Evolutionary conservation across 1,139 yeast genomes (phyloP).

Genomic region (Yamadazyma triangularis): DNA sequence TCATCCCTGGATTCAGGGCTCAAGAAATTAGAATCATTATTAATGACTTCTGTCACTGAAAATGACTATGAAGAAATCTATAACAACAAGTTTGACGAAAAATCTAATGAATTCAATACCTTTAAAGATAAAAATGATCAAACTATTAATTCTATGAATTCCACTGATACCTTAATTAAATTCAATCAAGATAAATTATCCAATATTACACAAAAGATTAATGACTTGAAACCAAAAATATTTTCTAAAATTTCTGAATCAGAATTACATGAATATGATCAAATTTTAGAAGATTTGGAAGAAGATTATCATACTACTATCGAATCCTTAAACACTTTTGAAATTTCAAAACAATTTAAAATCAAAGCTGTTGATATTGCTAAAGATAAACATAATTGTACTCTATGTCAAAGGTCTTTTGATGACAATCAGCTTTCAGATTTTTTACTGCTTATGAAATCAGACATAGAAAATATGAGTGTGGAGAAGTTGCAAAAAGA

Average conservation of each 20-base stretch:
- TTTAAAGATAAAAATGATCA: slow-evolving; percentile 9
- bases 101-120: slow-evolving; percentile 6
- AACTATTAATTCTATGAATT: slow-evolving; percentile 9
- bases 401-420: slow-evolving; percentile 62
- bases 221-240: slow-evolving; percentile 16
- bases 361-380: slow-evolving; percentile 61
- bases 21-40: slow-evolving; percentile 4
- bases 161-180: slow-evolving; percentile 11
- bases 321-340: slow-evolving; percentile 59
- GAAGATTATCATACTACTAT: slow-evolving; percentile 54
- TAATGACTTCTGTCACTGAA: slow-evolving; percentile 13
- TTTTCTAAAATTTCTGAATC: slow-evolving; percentile 33
- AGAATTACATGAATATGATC: slow-evolving; percentile 47
- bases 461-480: slow-evolving; percentile 32
- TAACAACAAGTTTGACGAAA: background rate
- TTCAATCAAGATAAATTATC: slow-evolving; percentile 9
- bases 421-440: slow-evolving; percentile 31
- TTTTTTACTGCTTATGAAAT: slow-evolving; percentile 31
- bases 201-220: slow-evolving; percentile 12
- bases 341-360: slow-evolving; percentile 63
- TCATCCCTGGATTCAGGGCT: slow-evolving; percentile 9
- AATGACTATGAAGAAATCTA: slow-evolving; percentile 16
- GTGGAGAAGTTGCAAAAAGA: slow-evolving; percentile 32
- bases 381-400: slow-evolving; percentile 49
- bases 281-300: slow-evolving; percentile 51